Evolutionary conservation across 805 yeast species (phyloP), one percentile per base, ranked within the genome.

Genomic region (Lipomyces lipofer): DNA sequence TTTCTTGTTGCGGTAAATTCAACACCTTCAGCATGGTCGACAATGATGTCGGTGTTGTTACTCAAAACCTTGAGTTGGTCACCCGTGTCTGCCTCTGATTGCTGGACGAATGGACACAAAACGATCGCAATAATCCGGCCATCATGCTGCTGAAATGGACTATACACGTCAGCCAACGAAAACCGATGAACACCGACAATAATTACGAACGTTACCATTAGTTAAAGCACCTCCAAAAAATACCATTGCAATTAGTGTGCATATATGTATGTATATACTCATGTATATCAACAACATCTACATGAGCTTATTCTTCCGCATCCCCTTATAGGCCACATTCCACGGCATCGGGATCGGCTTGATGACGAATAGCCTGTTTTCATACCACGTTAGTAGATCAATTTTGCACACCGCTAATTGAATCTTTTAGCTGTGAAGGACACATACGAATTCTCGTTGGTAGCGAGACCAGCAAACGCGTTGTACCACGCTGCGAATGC

Each of bases 401-500:
- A 36, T 19, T 22, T 36, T 36, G 22, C 9, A 29, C 15, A 44
- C 4, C 8, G 6, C 7, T 27, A 32, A 33, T 6, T 5, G 9
- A 5, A 3, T 13, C 22, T 12, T 24, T 9, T 10, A 12, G 25
- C 10, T 12, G 28, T 12, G 17, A 17, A 19, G 15, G 21, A 21
- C n/a, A 44, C 48, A 30, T 44, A 84, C 24, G 85, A 74, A 69
- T 84, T 86, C 51, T 80, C 77, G 12, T 68, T 67, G 52, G 78
- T 81, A 4, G 86, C 84, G 17, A 80, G 73, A 67, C 84, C 85
- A 24, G 85, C 84, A 64, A 76, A 80, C 2, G 86, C 81, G 58
- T 82, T 82, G 66, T 79, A 82, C 78, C 82, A 83, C 13, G 84
- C 88, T 49, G 77, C 62, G 50, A 78, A 69, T 1, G 85, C 76